Base-by-base conservation (phyloP, 352 stramenopile species). In the Phytophthora gonapodyides region DNA sequence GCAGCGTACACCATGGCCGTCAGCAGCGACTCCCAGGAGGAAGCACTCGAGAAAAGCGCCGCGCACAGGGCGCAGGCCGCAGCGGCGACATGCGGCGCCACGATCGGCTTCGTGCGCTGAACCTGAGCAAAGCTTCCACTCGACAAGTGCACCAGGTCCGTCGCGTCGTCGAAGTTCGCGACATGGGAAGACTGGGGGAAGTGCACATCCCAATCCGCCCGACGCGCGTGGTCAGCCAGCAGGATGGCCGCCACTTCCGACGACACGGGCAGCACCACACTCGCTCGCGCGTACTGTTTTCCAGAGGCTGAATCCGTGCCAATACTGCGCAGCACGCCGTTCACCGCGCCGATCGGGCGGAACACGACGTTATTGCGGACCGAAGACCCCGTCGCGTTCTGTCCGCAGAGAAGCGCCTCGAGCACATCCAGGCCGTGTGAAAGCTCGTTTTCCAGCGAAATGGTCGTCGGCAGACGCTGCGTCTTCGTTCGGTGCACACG, bases 391-490 rank as follows among this genome's bases (percentile, higher is more conserved):
- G 40, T 69, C 7, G 40, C 19, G 7, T 46, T 57, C 21, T 72
- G 68, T 16, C 59, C 74, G 8, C 68, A 78, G 2, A 93, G 59
- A 10, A 91, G 74, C 36, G 68, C 71, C 40, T 90, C 81, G 11
- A 93, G 71, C 33, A 88, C 64, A 33, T 93, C 80, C 5, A 91
- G 57, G 6, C 80, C 80, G 34, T 79, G 75, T 27, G 79, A 79
- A 2, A 93, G 68, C 24, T 91, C 75, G 55, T 93, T 93, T 46
- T 93, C 84, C n/a, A 93, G 71, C 36, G 72, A 63, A 47, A 93
- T 80, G 3, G 73, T 93, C 31, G 84, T 93, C 1, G 80, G 62
- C 9, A 89, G 57, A 38, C 84, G 84, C 47, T 89, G 69, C 16
- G 70, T 77, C 63, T 88, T 91, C 13, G 57, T 60, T 57, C 51